A percentile compares a stretch with the other conserved stretches of the same genome.
phyloP scores from a whole-genome alignment of 2,329 filamentous ascomycete genomes.

The Aspergillus sp. region DNA sequence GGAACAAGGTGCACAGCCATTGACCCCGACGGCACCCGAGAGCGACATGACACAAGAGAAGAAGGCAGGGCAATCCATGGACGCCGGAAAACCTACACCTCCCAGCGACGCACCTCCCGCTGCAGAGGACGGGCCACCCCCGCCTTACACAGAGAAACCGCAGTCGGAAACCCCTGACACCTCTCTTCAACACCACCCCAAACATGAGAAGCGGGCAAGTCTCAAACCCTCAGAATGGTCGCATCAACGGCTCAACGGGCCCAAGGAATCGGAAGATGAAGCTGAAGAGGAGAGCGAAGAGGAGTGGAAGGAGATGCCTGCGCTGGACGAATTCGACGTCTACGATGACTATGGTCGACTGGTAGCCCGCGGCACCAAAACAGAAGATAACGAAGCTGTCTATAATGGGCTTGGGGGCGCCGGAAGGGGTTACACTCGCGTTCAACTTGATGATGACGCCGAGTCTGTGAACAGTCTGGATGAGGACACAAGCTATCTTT shows the following conservation, averaged over 20 bases:
- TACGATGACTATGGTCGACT: slow-evolving; percentile 92
- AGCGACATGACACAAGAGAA: slow-evolving; percentile 2
- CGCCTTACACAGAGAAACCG: slow-evolving; percentile 17
- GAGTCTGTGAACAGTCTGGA: slow-evolving; percentile 95
- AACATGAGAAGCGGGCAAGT: slow-evolving; percentile 24
- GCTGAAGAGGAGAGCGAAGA: slow-evolving; percentile 54
- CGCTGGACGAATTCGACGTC: slow-evolving; percentile 87
- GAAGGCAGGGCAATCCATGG: neutral
- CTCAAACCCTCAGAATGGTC: slow-evolving; percentile 75
- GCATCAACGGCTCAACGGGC: slow-evolving; percentile 71
- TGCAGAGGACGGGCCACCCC: slow-evolving; percentile 9
- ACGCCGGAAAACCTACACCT: slow-evolving; percentile 5
- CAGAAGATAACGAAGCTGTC: slow-evolving; percentile 67
- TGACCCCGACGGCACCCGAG: neutral
- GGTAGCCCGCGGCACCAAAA: slow-evolving; percentile 74
- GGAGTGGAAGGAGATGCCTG: slow-evolving; percentile 91
- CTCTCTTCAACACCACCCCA: slow-evolving; percentile 12
- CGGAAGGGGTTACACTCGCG: slow-evolving; percentile 90
- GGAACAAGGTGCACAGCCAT: too few species aligned
- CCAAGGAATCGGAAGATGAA: slow-evolving; percentile 39
- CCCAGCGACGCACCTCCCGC: neutral
- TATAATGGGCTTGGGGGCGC: slow-evolving; percentile 82
- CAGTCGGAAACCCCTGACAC: slow-evolving; percentile 5
- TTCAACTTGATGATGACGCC: slow-evolving; percentile 92
- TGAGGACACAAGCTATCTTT: slow-evolving; percentile 93